phyloP scores from a whole-genome alignment of 805 yeast genomes.

The Priceomyces fermenticarens region DNA sequence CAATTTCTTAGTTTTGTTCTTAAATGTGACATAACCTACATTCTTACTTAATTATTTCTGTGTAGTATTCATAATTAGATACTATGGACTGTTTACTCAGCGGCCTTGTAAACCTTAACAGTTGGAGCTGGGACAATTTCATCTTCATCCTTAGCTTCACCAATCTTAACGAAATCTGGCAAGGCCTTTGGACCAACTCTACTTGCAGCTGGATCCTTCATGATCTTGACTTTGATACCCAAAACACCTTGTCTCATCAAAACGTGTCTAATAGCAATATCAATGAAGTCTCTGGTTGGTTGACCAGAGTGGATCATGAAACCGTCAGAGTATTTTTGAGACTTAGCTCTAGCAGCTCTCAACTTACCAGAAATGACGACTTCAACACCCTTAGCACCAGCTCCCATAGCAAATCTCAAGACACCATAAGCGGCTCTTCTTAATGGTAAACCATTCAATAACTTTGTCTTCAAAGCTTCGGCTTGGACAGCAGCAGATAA shows the following conservation, averaged over 20 bases:
- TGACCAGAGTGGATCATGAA: slow-evolving; percentile 99
- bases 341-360: slow-evolving; percentile 99
- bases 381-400: slow-evolving; percentile 99
- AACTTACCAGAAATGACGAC: slow-evolving; percentile 99
- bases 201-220: slow-evolving; percentile 95
- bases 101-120: slow-evolving; percentile 70
- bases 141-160: slow-evolving; percentile 91
- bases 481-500: slow-evolving; percentile 99
- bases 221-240: slow-evolving; percentile 99
- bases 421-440: slow-evolving; percentile 99
- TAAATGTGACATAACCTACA: not conserved
- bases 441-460: slow-evolving; percentile 97
- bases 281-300: slow-evolving; percentile 98
- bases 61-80: not conserved
- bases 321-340: slow-evolving; percentile 99
- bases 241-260: slow-evolving; percentile 99
- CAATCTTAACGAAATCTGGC: slow-evolving; percentile 91
- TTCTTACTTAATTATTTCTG: not conserved
- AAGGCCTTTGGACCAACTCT: slow-evolving; percentile 83
- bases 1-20: not conserved
- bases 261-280: slow-evolving; percentile 98
- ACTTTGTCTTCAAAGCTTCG: slow-evolving; percentile 97
- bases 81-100: slow-evolving; percentile 14
- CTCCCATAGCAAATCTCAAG: slow-evolving; percentile 99
- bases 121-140: slow-evolving; percentile 74